phyloP scores from a whole-genome alignment of 371 early-diverging fungal species.

The Lichtheimia ramosa region DNA sequence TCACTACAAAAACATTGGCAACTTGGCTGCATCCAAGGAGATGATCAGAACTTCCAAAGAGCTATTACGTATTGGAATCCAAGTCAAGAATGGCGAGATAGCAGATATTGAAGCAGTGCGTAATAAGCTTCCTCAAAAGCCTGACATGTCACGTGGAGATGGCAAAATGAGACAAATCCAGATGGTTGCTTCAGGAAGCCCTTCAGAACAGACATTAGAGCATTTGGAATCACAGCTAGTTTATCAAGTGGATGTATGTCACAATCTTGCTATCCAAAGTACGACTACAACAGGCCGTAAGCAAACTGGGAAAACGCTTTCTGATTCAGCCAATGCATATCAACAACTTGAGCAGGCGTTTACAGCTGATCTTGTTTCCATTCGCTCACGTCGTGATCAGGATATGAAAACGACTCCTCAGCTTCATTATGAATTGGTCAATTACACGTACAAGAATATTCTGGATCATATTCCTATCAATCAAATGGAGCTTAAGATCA shows the following conservation, averaged over 20 bases:
- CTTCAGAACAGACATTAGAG: conserved; percentile 27
- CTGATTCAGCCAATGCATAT: conserved; percentile 30
- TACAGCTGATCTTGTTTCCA: conserved; percentile 56
- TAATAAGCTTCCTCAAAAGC: conserved; percentile 32
- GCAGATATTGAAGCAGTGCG: conserved; percentile 20
- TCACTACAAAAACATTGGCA: conserved; percentile 53
- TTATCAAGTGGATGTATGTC: conserved; percentile 67
- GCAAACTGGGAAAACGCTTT: conserved; percentile 8
- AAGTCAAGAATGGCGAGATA: conserved; percentile 37
- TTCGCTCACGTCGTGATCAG: conserved; percentile 47
- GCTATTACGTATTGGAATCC: conserved; percentile 30
- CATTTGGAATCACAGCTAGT: conserved; percentile 55
- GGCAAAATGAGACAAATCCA: conserved; percentile 36
- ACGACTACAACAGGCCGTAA: conserved; percentile 23
- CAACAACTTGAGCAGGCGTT: conserved; percentile 59
- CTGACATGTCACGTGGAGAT: conserved; percentile 39
- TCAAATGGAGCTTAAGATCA: conserved; percentile 66
- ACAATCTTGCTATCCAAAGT: conserved; percentile 52
- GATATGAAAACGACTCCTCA: conserved; percentile 35
- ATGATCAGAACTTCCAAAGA: conserved; percentile 55
- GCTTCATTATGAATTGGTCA: conserved; percentile 63
- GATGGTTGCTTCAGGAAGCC: conserved; percentile 1
- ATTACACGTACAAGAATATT: conserved; percentile 58
- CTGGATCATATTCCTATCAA: conserved; percentile 61
- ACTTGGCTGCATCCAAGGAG: conserved; percentile 53